Conservation (phyloP, 768 basidiomycete species). For the Rhizopogon roseolus region DNA sequence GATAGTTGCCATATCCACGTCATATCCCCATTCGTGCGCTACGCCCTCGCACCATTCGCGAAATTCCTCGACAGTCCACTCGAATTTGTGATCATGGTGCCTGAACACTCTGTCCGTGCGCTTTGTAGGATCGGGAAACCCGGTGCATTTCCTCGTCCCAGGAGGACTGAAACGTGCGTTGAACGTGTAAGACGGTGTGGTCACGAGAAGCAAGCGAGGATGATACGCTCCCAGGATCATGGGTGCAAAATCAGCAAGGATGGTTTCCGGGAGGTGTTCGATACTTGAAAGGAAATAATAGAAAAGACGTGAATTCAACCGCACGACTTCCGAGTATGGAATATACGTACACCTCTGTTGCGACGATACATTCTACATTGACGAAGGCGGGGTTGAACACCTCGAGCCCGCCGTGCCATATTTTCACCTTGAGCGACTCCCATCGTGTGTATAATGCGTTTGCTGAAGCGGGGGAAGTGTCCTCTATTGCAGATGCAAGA, state of each 20-base stretch:
- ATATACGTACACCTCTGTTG: slow-evolving; percentile 70
- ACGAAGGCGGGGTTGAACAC: slow-evolving; percentile 61
- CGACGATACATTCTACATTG: slow-evolving; percentile 65
- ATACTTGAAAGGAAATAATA: slow-evolving; percentile 42
- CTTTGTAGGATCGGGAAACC: slow-evolving; percentile 69
- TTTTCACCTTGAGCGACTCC: slow-evolving; percentile 58
- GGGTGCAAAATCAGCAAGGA: slow-evolving; percentile 62
- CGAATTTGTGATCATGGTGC: slow-evolving; percentile 83
- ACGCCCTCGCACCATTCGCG: slow-evolving; percentile 48
- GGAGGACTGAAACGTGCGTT: slow-evolving; percentile 71
- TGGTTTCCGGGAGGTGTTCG: slow-evolving; percentile 64
- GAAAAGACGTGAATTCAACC: slow-evolving; percentile 2
- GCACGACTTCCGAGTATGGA: not conserved
- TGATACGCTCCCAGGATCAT: slow-evolving; percentile 74
- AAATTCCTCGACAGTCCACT: slow-evolving; percentile 83
- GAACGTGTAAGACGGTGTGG: slow-evolving; percentile 84
- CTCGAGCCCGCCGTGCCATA: slow-evolving; percentile 78
- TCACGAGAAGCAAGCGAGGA: slow-evolving; percentile 69
- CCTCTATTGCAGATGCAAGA: slow-evolving; percentile 49
- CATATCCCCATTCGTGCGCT: slow-evolving; percentile 70
- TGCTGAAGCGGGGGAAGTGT: slow-evolving; percentile 36
- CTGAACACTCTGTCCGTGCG: slow-evolving; percentile 74
- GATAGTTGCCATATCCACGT: slow-evolving; percentile 52
- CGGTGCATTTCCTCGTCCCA: slow-evolving; percentile 36
- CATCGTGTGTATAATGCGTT: slow-evolving; percentile 46